phyloP scores from a whole-genome alignment of 169 alveolate genomes.

The Plasmodium cynomolgi region DNA sequence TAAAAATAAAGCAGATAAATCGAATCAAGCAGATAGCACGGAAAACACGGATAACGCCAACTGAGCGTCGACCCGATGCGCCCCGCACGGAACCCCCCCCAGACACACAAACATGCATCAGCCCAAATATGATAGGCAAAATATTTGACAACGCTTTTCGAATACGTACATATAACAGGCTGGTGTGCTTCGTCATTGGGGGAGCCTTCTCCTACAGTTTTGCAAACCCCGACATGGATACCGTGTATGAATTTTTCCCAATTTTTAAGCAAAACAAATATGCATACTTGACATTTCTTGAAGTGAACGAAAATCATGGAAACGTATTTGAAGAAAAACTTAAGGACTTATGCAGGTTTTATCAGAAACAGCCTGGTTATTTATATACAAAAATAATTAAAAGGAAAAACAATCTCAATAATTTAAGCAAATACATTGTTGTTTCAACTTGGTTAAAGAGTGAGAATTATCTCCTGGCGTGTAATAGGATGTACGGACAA shows the following conservation, averaged over 20 bases:
- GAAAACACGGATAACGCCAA: not conserved
- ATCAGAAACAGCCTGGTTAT: conserved; percentile 83
- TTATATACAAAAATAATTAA: conserved; percentile 50
- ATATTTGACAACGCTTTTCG: conserved; percentile 70
- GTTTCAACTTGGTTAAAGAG: conserved; percentile 83
- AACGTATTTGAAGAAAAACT: conserved; percentile 79
- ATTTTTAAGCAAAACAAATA: conserved; percentile 81
- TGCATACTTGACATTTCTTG: conserved; percentile 82
- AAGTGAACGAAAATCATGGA: conserved; percentile 74
- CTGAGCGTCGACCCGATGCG: not conserved
- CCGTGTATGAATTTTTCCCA: conserved; percentile 83
- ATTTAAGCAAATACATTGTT: conserved; percentile 76
- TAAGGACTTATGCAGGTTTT: conserved; percentile 81
- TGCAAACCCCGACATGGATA: conserved; percentile 84
- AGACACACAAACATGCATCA: not conserved
- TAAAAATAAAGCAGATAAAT: not conserved
- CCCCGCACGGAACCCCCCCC: not conserved
- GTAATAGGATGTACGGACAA: conserved; percentile 70
- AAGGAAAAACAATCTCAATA: conserved; percentile 20
- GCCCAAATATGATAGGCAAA: conserved; percentile 58
- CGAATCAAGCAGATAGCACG: not conserved
- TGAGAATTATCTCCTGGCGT: conserved; percentile 64
- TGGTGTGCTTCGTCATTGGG: conserved; percentile 71
- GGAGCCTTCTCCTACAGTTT: conserved; percentile 78
- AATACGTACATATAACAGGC: conserved; percentile 57